phyloP scores from a whole-genome alignment of 192 early-diverging fungal species.

The Entophlyctis helioformis region DNA sequence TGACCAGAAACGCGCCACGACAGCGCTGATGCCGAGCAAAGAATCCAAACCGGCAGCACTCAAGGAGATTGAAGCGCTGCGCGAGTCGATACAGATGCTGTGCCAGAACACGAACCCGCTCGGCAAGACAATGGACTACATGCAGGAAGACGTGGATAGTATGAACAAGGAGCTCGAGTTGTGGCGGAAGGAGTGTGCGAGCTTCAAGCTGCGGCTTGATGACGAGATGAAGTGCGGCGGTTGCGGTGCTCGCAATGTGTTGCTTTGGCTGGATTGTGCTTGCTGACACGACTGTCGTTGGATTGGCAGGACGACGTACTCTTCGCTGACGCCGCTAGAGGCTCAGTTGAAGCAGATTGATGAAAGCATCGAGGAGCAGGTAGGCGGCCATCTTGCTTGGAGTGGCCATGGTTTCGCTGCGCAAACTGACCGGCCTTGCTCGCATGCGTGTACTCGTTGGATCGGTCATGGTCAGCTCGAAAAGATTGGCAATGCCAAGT shows the following conservation, averaged over 20 bases:
- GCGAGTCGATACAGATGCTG: constrained; percentile 34
- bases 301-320: no score
- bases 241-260: no score
- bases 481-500: constrained; percentile 31
- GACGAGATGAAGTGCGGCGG: constrained; percentile 15
- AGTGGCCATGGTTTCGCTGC: no score
- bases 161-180: constrained; percentile 45
- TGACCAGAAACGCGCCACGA: no score
- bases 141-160: constrained; percentile 48
- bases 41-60: not conserved
- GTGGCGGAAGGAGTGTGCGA: constrained; percentile 31
- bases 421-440: no score
- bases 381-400: not conserved
- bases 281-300: no score
- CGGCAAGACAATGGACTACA: constrained; percentile 42
- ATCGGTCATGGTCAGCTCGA: constrained; percentile 28
- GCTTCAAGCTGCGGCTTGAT: constrained; percentile 17
- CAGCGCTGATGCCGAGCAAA: not conserved
- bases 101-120: constrained; percentile 40
- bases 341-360: constrained; percentile 29
- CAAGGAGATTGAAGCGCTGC: constrained; percentile 31
- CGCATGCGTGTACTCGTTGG: no score
- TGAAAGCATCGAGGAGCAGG: constrained; percentile 30
- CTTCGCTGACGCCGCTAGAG: constrained; percentile 18
- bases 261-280: no score